Evolutionary conservation across 1,284 basidiomycete species (phyloP).

Genomic region (Exsudoporus floridanus): DNA sequence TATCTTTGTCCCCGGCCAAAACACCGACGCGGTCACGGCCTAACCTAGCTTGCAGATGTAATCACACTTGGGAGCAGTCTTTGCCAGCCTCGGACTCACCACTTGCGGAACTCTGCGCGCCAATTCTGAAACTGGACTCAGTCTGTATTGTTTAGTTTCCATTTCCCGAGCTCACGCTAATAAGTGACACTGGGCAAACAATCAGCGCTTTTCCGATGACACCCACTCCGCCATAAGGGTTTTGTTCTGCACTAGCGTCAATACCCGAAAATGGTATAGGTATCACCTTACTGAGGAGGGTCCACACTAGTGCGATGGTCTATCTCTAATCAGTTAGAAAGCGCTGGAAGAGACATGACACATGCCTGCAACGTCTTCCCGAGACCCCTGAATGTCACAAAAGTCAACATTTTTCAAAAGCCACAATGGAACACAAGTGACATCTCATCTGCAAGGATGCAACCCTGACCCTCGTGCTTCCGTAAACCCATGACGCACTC

Average conservation of each 20-base stretch:
- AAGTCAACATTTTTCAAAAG: conserved; percentile 8
- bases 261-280: neutral
- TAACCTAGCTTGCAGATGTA: conserved; percentile 45
- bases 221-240: conserved; percentile 64
- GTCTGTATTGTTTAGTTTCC: conserved; percentile 4
- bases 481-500: conserved; percentile 94
- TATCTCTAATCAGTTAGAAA: conserved; percentile 36
- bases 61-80: neutral
- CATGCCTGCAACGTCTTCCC: conserved; percentile 86
- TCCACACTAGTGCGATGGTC: conserved; percentile 88
- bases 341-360: neutral
- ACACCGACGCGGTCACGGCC: conserved; percentile 81
- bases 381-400: conserved; percentile 66
- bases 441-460: conserved; percentile 98
- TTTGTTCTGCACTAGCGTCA: conserved; percentile 64
- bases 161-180: conserved; percentile 56
- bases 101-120: conserved; percentile 95
- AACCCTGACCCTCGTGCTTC: conserved; percentile 86
- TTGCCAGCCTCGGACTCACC: conserved; percentile 45
- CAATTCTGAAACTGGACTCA: conserved; percentile 67
- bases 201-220: conserved; percentile 80
- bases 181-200: conserved; percentile 91
- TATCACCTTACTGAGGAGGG: conserved; percentile 69
- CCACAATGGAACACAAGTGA: conserved; percentile 29
- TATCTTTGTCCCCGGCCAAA: conserved; percentile 79